These are phyloP conservation scores for Fusarium denticulatum DNA, from an alignment of 2,329 filamentous ascomycete species.

Conservation along the genomic window DNA sequence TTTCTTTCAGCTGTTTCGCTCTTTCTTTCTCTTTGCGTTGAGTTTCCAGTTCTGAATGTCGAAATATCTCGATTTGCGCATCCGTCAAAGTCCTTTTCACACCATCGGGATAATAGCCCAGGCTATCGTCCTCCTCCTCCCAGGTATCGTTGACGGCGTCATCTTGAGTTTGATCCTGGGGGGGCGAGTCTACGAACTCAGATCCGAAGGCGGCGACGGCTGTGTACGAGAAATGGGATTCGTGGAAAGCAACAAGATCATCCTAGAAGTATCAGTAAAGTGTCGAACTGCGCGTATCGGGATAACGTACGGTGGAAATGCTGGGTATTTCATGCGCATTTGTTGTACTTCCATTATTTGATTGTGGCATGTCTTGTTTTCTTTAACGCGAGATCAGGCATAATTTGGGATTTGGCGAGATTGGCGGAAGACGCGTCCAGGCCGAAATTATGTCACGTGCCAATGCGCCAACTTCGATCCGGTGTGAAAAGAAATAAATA, in stretches of 20 bases:
- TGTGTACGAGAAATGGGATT: slow-evolving; percentile 65
- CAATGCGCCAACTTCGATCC: neutral
- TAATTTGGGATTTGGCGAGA: slow-evolving; percentile 16
- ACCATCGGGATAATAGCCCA: slow-evolving; percentile 89
- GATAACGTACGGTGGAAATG: slow-evolving; percentile 42
- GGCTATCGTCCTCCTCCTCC: slow-evolving; percentile 71
- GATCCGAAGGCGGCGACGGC: slow-evolving; percentile 58
- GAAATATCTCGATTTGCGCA: slow-evolving; percentile 89
- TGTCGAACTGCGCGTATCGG: neutral
- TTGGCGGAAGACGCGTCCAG: slow-evolving; percentile 27
- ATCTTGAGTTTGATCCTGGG: slow-evolving; percentile 39
- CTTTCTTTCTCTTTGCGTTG: slow-evolving; percentile 69
- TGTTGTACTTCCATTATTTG: slow-evolving; percentile 21
- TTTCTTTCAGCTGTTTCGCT: slow-evolving; percentile 44
- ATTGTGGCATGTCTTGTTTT: slow-evolving; percentile 35
- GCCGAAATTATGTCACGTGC: slow-evolving; percentile 39
- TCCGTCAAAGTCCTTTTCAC: slow-evolving; percentile 90
- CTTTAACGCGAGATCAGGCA: slow-evolving; percentile 5
- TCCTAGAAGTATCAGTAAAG: slow-evolving; percentile 55
- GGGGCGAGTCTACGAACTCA: slow-evolving; percentile 54
- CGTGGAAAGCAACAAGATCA: slow-evolving; percentile 68
- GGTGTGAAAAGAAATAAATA: neutral
- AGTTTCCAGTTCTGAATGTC: slow-evolving; percentile 84
- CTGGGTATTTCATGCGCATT: slow-evolving; percentile 32
- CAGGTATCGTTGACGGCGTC: slow-evolving; percentile 47